These are phyloP conservation scores for Astragalus membranaceus DNA, from an alignment of 306 rosid genomes.

Conservation along the genomic window DNA sequence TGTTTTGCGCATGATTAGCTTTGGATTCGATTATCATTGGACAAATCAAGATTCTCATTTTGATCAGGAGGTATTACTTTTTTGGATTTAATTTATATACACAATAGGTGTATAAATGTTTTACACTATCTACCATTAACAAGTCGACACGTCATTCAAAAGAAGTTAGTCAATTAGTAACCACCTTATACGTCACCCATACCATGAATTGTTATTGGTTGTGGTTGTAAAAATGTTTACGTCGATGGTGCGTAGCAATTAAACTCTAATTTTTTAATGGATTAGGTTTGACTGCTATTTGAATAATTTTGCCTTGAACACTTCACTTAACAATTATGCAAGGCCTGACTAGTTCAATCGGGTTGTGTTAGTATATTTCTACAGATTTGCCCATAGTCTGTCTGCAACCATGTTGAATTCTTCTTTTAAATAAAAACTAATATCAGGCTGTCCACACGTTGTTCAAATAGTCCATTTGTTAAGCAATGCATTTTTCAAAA, in stretches of 20 bases:
- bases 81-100: too few species aligned
- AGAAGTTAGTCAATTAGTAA: too few species aligned
- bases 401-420: constrained; percentile 4
- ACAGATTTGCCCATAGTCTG: not conserved
- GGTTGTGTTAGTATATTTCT: constrained; percentile 5
- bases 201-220: too few species aligned
- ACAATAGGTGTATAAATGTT: too few species aligned
- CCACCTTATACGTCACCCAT: too few species aligned
- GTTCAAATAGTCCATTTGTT: not conserved
- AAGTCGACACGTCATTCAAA: too few species aligned
- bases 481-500: constrained; percentile 3
- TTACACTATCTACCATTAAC: too few species aligned
- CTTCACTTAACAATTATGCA: not conserved
- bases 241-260: too few species aligned
- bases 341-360: not conserved
- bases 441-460: not conserved
- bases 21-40: constrained; percentile 88
- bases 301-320: not conserved
- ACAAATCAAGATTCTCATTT: constrained; percentile 54
- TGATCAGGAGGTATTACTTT: constrained; percentile 56
- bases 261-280: too few species aligned
- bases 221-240: too few species aligned
- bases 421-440: constrained; percentile 2
- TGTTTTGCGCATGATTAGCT: constrained; percentile 95
- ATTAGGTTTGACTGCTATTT: not conserved